A percentile compares a stretch with the other conserved stretches of the same genome.
Conservation (phyloP, 768 basidiomycete genomes). For the Hericium coralloides region DNA sequence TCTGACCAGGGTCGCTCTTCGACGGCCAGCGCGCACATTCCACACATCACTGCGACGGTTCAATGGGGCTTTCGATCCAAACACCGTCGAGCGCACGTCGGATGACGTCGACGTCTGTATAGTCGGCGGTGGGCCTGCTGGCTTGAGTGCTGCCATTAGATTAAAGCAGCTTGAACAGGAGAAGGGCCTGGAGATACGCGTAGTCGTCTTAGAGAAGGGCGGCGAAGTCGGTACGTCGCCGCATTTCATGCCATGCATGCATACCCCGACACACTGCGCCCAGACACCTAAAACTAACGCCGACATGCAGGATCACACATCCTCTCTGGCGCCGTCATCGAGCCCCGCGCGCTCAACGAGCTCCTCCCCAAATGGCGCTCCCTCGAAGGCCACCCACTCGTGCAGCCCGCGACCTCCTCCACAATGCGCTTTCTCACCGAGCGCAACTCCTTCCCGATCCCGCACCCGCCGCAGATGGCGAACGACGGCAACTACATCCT, state of each 20-base stretch:
- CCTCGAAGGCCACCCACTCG: conserved; percentile 64
- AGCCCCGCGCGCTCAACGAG: conserved; percentile 85
- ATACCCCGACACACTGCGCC: background rate
- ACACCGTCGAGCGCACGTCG: conserved; percentile 66
- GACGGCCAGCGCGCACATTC: conserved; percentile 10
- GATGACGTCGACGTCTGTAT: conserved; percentile 97
- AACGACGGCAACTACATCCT: conserved; percentile 92
- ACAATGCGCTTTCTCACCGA: conserved; percentile 81
- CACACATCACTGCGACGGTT: conserved; percentile 19
- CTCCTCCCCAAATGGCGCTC: conserved; percentile 80
- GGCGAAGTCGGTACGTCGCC: conserved; percentile 68
- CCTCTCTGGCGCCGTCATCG: conserved; percentile 91
- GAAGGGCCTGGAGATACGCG: conserved; percentile 71
- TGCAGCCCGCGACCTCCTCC: conserved; percentile 67
- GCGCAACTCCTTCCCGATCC: conserved; percentile 65
- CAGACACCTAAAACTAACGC: too few relatives aligned
- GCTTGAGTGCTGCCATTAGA: conserved; percentile 90
- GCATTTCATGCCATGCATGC: conserved; percentile 11
- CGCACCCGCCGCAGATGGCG: conserved; percentile 95
- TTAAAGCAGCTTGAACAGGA: conserved; percentile 87
- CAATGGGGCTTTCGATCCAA: conserved; percentile 41
- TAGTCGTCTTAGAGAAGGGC: conserved; percentile 95
- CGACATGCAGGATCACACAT: conserved; percentile 72
- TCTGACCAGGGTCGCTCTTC: background rate
- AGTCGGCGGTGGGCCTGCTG: conserved; percentile 93